A percentile compares a stretch with the other conserved stretches of the same genome.
Evolutionary conservation across 495 filamentous ascomycete species (phyloP).

Genomic region (Jackrogersella minutella): DNA sequence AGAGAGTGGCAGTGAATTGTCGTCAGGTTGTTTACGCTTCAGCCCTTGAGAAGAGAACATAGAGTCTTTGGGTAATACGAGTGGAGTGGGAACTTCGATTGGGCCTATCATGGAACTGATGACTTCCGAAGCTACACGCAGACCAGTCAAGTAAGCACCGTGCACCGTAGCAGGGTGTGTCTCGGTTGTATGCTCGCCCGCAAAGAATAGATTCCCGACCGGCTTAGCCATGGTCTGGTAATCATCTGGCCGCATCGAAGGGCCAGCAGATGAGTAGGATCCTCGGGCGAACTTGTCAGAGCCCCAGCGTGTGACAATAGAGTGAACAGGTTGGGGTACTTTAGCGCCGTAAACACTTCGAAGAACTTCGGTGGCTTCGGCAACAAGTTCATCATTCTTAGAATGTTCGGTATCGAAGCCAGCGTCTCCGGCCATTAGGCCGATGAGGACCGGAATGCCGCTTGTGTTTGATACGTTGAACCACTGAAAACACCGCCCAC

Average conservation of each 20-base stretch:
- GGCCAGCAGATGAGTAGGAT: conserved; percentile 92
- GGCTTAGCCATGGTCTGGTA: conserved; percentile 91
- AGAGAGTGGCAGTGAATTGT: conserved; percentile 17
- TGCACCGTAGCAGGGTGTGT: conserved; percentile 97
- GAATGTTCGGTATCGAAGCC: conserved; percentile 83
- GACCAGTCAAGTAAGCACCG: conserved; percentile 91
- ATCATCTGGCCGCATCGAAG: conserved; percentile 80
- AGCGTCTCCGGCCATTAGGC: conserved; percentile 96
- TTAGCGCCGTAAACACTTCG: conserved; percentile 63
- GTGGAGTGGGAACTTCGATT: conserved; percentile 75
- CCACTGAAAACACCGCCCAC: conserved; percentile 93
- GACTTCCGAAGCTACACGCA: conserved; percentile 87
- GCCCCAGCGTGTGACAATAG: conserved; percentile 93
- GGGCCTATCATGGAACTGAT: conserved; percentile 80
- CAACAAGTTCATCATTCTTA: conserved; percentile 74
- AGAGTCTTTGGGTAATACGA: conserved; percentile 72
- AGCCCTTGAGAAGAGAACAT: conserved; percentile 38
- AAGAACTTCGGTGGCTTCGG: conserved; percentile 80
- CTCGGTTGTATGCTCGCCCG: conserved; percentile 93
- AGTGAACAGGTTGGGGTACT: conserved; percentile 78
- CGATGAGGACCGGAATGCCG: conserved; percentile 85
- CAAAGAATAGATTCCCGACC: conserved; percentile 91
- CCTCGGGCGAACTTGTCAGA: conserved; percentile 88
- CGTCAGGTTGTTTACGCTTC: conserved; percentile 63
- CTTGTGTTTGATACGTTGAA: conserved; percentile 93